phyloP scores from a whole-genome alignment of 1,284 basidiomycete genomes.

The Sporisorium exsertum region DNA sequence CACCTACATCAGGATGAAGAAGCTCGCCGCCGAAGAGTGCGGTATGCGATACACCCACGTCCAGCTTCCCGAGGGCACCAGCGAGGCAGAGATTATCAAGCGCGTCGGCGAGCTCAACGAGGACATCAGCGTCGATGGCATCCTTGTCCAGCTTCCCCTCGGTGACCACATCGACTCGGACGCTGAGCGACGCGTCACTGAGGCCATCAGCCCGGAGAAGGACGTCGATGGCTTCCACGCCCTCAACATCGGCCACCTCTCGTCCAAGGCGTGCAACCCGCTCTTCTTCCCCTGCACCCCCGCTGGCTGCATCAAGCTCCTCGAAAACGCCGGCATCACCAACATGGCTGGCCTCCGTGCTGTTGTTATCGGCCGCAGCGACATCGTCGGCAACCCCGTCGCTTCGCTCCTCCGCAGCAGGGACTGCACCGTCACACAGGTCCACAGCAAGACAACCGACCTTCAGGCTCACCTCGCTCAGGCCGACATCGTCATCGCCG shows the following conservation, averaged over 20 bases:
- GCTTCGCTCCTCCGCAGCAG: conserved; percentile 87
- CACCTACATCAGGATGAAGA: conserved; percentile 97
- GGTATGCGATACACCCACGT: conserved; percentile 91
- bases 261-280: conserved; percentile 88
- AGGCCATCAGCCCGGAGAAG: conserved; percentile 92
- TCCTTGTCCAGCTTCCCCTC: conserved; percentile 97
- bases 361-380: conserved; percentile 94
- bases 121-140: conserved; percentile 85
- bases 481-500: conserved; percentile 92
- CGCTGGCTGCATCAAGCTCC: conserved; percentile 87
- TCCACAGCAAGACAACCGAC: conserved; percentile 89
- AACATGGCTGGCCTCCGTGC: conserved; percentile 75
- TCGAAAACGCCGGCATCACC: conserved; percentile 83
- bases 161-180: conserved; percentile 84
- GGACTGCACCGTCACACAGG: conserved; percentile 97
- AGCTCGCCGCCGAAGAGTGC: conserved; percentile 92
- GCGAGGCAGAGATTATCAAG: conserved; percentile 81
- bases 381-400: conserved; percentile 97
- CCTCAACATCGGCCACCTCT: conserved; percentile 96
- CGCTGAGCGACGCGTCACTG: conserved; percentile 90
- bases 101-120: conserved; percentile 85
- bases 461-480: conserved; percentile 78
- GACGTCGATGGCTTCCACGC: conserved; percentile 99
- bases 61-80: conserved; percentile 76
- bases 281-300: conserved; percentile 96